Percentiles rank a stretch among this genome's conserved stretches.
Evolutionary conservation across 2,329 filamentous ascomycete species (phyloP).

Genomic region (Erysiphe pisi): DNA sequence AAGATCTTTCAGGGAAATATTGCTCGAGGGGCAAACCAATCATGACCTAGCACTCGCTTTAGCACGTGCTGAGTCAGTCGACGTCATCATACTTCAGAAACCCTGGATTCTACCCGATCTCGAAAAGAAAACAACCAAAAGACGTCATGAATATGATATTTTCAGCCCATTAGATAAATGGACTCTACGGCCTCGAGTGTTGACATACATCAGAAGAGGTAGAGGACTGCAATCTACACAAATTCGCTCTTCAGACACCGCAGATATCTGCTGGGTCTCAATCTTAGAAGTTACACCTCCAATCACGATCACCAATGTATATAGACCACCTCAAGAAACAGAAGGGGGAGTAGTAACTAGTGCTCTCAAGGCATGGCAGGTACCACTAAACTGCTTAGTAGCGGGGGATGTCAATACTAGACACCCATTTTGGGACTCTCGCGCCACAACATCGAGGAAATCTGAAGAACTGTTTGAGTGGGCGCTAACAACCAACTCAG

Average conservation of each 20-base stretch:
- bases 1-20: not conserved
- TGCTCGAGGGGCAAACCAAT: not conserved
- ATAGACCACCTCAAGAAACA: slow-evolving; percentile 7
- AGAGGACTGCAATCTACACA: not conserved
- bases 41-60: not conserved
- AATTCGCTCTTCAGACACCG: too few relatives aligned
- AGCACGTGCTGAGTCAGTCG: not conserved
- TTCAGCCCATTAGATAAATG: not conserved
- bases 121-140: not conserved
- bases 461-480: too few relatives aligned
- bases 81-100: not conserved
- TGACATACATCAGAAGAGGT: not conserved
- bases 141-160: not conserved
- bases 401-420: not conserved
- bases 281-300: too few relatives aligned
- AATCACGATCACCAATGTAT: too few relatives aligned
- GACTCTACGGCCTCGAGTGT: not conserved
- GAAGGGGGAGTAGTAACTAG: not conserved
- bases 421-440: not conserved
- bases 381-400: not conserved
- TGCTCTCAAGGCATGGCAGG: not conserved
- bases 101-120: not conserved
- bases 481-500: not conserved
- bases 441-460: not conserved
- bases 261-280: too few relatives aligned